These are phyloP conservation scores for Narthecium ossifragum DNA, from an alignment of 106 monocot genomes.

Conservation along the genomic window DNA sequence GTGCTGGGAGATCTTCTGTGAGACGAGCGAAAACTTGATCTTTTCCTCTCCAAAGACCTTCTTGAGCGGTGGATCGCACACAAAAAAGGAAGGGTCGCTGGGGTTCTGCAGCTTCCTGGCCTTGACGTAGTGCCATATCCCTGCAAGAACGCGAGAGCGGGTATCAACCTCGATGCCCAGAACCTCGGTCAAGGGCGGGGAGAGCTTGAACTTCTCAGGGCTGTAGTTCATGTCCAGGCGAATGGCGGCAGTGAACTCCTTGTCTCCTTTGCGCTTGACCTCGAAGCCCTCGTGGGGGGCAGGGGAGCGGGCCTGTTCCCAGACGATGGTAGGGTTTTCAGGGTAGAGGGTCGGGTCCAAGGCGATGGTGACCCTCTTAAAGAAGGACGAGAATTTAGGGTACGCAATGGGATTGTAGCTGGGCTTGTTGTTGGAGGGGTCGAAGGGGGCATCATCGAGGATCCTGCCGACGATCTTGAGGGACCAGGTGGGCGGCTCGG, in stretches of 20 bases:
- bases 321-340: slow-evolving; percentile 71
- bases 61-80: slow-evolving; percentile 72
- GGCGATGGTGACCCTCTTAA: slow-evolving; percentile 61
- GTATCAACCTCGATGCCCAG: slow-evolving; percentile 90
- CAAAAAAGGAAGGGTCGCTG: slow-evolving; percentile 76
- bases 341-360: slow-evolving; percentile 75
- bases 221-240: slow-evolving; percentile 84
- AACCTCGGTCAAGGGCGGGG: slow-evolving; percentile 63
- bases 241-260: slow-evolving; percentile 65
- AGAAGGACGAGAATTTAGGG: slow-evolving; percentile 91
- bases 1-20: slow-evolving; percentile 97
- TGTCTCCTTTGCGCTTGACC: slow-evolving; percentile 89
- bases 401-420: slow-evolving; percentile 58
- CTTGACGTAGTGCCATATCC: slow-evolving; percentile 95
- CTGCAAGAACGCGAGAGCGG: slow-evolving; percentile 73
- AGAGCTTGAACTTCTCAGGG: slow-evolving; percentile 87
- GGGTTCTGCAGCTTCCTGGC: slow-evolving; percentile 93
- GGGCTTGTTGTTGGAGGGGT: slow-evolving; percentile 30
- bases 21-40: slow-evolving; percentile 79
- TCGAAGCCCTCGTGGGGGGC: slow-evolving; percentile 86
- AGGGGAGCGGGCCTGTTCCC: slow-evolving; percentile 73
- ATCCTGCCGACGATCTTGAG: slow-evolving; percentile 79
- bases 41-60: slow-evolving; percentile 91
- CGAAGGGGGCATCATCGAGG: slow-evolving; percentile 52
- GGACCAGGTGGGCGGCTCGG: slow-evolving; percentile 86